Percentiles rank a stretch among this genome's conserved stretches.
Evolutionary conservation across 78 protist genomes (phyloP).

Genomic region (Dictyostelium citrinum): DNA sequence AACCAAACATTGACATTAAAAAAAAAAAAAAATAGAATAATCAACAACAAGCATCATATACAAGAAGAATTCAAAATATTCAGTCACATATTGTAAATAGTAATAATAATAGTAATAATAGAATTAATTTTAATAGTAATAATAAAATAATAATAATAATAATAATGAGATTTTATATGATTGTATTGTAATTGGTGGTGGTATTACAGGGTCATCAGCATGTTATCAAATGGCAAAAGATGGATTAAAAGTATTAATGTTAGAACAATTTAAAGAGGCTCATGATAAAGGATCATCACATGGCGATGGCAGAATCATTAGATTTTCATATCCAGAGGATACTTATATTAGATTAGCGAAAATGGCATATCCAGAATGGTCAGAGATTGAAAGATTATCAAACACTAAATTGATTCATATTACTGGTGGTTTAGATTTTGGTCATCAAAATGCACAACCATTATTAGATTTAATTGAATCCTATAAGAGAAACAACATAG

Average conservation of each 20-base stretch:
- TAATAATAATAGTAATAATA: background rate
- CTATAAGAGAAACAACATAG: background rate
- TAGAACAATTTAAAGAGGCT: conserved; percentile 39
- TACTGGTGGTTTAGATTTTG: conserved; percentile 71
- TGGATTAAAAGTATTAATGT: conserved; percentile 54
- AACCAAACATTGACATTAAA: too few relatives aligned
- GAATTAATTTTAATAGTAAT: background rate
- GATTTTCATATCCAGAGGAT: conserved; percentile 62
- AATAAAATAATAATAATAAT: background rate
- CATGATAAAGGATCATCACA: conserved; percentile 57
- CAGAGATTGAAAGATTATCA: conserved; percentile 32
- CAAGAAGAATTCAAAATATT: conserved; percentile 13
- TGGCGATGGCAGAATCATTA: conserved; percentile 67
- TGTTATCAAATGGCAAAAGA: conserved; percentile 56
- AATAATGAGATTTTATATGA: background rate
- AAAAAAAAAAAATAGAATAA: background rate
- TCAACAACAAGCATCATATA: background rate
- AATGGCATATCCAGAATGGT: conserved; percentile 38
- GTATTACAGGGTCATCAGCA: conserved; percentile 36
- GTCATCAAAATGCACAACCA: background rate
- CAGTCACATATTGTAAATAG: conserved; percentile 2
- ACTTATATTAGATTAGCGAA: conserved; percentile 31
- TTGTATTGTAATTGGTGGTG: conserved; percentile 67
- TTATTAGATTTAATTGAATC: background rate
- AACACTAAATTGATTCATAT: conserved; percentile 21